Evolutionary conservation across 1,284 basidiomycete genomes (phyloP).

Genomic region (Cryptococcus floricola): DNA sequence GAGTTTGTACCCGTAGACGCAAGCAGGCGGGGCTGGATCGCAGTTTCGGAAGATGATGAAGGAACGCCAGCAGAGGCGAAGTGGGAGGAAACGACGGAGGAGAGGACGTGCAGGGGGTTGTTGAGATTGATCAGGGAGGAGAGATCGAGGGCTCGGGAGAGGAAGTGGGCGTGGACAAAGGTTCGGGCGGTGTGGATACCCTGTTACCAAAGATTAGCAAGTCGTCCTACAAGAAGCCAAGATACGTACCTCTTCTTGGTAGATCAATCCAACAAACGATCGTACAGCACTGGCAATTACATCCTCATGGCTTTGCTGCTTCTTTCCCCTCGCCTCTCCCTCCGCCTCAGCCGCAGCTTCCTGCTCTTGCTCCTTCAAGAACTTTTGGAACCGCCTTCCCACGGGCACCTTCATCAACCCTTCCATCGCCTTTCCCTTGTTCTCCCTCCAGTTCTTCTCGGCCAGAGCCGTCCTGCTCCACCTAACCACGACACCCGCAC

Average conservation of each 20-base stretch:
- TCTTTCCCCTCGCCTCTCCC: conserved; percentile 5
- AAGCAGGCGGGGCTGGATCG: conserved; percentile 59
- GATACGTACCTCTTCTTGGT: conserved; percentile 52
- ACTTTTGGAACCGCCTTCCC: conserved; percentile 24
- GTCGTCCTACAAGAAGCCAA: conserved; percentile 2
- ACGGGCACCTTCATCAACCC: conserved; percentile 26
- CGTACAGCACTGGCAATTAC: conserved; percentile 51
- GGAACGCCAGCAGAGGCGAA: conserved; percentile 52
- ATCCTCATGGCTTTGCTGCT: conserved; percentile 37
- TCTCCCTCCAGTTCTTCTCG: conserved; percentile 53
- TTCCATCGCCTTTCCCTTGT: conserved; percentile 5
- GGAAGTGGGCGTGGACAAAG: conserved; percentile 81
- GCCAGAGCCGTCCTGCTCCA: conserved; percentile 67
- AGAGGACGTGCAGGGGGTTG: conserved; percentile 74
- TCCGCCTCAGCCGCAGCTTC: not conserved
- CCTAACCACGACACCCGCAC: conserved; percentile 26
- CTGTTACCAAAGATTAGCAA: conserved; percentile 54
- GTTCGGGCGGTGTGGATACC: conserved; percentile 74
- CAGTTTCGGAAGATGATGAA: conserved; percentile 4
- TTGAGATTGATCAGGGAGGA: conserved; percentile 81
- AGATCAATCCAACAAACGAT: conserved; percentile 55
- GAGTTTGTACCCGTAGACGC: conserved; percentile 88
- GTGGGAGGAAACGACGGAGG: conserved; percentile 72
- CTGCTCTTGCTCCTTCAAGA: conserved; percentile 5
- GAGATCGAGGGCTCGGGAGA: conserved; percentile 75